These are phyloP conservation scores for Neoarthrinium moseri DNA, from an alignment of 2,329 filamentous ascomycete genomes.

Conservation along the genomic window DNA sequence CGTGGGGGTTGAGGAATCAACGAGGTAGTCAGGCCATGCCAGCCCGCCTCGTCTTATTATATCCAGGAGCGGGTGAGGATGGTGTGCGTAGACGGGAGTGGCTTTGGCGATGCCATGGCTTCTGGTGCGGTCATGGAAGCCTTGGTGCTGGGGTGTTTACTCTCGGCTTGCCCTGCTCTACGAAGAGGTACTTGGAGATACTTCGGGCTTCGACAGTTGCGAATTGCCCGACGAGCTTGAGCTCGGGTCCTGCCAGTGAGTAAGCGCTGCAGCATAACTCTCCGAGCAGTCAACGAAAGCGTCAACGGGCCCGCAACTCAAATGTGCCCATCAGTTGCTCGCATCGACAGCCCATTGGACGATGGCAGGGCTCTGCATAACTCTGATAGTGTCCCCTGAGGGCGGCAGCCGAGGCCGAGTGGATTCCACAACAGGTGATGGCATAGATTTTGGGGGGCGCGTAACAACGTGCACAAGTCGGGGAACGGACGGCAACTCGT, in stretches of 20 bases:
- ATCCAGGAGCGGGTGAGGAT: neutral
- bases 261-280: conserved; percentile 19
- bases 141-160: neutral
- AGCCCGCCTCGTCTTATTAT: neutral
- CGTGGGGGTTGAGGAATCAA: neutral
- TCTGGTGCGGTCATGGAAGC: neutral
- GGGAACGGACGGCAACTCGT: too few relatives aligned
- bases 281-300: too few relatives aligned
- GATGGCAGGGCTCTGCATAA: too few relatives aligned
- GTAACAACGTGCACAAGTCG: too few relatives aligned
- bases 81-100: neutral
- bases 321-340: too few relatives aligned
- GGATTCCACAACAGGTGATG: too few relatives aligned
- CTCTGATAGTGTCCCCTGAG: too few relatives aligned
- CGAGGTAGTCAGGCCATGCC: neutral
- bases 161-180: conserved; percentile 6
- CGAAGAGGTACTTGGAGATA: conserved; percentile 19
- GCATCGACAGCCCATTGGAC: too few relatives aligned
- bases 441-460: too few relatives aligned
- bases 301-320: too few relatives aligned
- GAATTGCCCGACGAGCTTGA: conserved; percentile 13
- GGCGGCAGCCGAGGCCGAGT: too few relatives aligned
- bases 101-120: conserved; percentile 5
- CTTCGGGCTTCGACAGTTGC: conserved; percentile 19
- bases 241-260: conserved; percentile 16